Evolutionary conservation across 805 yeast species (phyloP), one percentile per base, ranked within the genome.

Genomic region (Saccharomyces mikatae): DNA sequence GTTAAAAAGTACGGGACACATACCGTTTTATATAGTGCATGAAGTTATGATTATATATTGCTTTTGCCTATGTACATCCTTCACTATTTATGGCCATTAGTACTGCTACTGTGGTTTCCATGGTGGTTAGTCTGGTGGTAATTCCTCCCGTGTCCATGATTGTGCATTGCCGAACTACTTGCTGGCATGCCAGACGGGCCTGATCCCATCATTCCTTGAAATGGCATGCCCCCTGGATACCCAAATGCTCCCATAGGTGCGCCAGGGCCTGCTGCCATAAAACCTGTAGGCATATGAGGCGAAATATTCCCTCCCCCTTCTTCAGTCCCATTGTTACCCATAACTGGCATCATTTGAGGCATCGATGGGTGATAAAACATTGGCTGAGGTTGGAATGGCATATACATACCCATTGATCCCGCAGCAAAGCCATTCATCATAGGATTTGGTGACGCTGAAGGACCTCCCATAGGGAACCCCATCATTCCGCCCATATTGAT

Each of bases 361-460:
- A 68, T 66, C 5, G 63, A 58, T 29, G 71, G 71, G 11, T 36
- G 44, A 49, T 66, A 67, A 53, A 65, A 66, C 61, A 67, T 59
- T 17, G 71, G 69, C 54, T 67, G 71, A 11, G 70, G 70, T 54
- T 69, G 72, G 54, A 63, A 65, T 44, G 72, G 72, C 62, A 67
- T 60, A 41, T 67, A 68, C 69, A 67, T 65, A 2, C 66, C 66
- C 59, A 62, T 61, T 28, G 54, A 54, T 6, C 54, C 50, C 1
- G 60, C 63, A 41, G 59, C 57, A 48, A 56, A 56, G 2, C 62
- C 67, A 52, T 56, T 59, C 64, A 66, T 60, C 61, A 66, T 62
- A 9, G 68, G 66, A 31, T 57, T 60, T 41, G 66, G 63, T 8
- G 61, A 56, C 5, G 54, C 51, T n/a, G 53, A 41, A 13, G 66